phyloP scores from a whole-genome alignment of 768 basidiomycete species.

The Phlebiopsis gigantea region DNA sequence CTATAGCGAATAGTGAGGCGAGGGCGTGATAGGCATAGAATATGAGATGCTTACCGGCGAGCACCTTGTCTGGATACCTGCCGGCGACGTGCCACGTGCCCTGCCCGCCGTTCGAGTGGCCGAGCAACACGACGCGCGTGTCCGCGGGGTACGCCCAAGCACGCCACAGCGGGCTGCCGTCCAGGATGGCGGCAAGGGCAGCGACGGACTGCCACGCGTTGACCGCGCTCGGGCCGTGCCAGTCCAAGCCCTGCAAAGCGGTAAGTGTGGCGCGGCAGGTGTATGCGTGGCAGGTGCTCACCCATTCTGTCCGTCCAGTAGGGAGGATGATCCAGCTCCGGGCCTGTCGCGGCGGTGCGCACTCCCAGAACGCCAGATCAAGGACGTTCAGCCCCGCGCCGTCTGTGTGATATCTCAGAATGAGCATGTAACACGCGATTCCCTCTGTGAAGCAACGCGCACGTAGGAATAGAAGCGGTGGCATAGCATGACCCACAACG shows the following conservation, averaged over 20 bases:
- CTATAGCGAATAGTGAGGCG: constrained; percentile 29
- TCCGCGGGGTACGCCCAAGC: constrained; percentile 33
- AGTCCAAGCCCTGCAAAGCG: constrained; percentile 72
- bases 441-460: constrained; percentile 22
- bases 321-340: constrained; percentile 78
- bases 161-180: constrained; percentile 31
- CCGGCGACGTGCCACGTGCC: constrained; percentile 79
- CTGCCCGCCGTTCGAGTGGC: constrained; percentile 93
- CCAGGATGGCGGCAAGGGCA: constrained; percentile 47
- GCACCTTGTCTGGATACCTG: constrained; percentile 69
- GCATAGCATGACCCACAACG: constrained; percentile 22
- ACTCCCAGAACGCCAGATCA: constrained; percentile 49
- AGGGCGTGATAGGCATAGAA: too few relatives aligned
- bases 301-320: constrained; percentile 83
- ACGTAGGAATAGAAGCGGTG: constrained; percentile 66
- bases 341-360: constrained; percentile 52
- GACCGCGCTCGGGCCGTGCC: constrained; percentile 78
- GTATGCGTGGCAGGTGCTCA: too few relatives aligned
- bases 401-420: too few relatives aligned
- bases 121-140: constrained; percentile 60
- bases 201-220: constrained; percentile 66
- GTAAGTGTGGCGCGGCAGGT: too few relatives aligned
- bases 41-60: constrained; percentile 43
- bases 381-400: constrained; percentile 83
- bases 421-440: background rate